Conservation (phyloP, 1,284 basidiomycete species). For the Moesziomyces globuligerus region DNA sequence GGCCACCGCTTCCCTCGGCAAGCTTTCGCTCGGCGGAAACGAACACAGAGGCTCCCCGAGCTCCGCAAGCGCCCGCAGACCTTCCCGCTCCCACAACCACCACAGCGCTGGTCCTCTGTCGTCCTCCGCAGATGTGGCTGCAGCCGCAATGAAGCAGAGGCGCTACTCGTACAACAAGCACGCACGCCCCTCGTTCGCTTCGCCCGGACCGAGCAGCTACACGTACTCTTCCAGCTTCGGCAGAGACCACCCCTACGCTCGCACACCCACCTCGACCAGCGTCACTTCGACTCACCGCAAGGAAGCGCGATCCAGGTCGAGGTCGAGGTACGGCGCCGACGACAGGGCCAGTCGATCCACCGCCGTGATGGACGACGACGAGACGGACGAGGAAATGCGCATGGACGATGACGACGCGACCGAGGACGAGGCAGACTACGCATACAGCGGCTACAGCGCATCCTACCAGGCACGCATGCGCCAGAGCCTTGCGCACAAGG, state of each 20-base stretch:
- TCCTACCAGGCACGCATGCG: conserved; percentile 36
- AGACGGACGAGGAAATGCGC: conserved; percentile 64
- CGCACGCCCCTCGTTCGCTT: conserved; percentile 29
- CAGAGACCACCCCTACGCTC: conserved; percentile 51
- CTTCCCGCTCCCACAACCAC: conserved; percentile 36
- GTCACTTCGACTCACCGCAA: conserved; percentile 26
- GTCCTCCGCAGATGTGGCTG: conserved; percentile 44
- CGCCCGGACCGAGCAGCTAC: conserved; percentile 44
- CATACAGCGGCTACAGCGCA: conserved; percentile 24
- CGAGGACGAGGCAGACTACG: conserved; percentile 57
- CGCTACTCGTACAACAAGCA: conserved; percentile 47
- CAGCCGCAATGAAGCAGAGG: conserved; percentile 51
- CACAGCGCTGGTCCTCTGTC: conserved; percentile 31
- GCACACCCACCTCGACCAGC: conserved; percentile 40
- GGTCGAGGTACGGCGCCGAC: conserved; percentile 24
- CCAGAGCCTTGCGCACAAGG: conserved; percentile 15
- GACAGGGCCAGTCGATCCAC: conserved; percentile 8
- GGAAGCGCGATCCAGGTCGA: conserved; percentile 34
- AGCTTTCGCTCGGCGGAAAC: conserved; percentile 47
- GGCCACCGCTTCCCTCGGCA: conserved; percentile 53
- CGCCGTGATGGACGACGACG: conserved; percentile 56
- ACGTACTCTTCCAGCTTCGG: conserved; percentile 46
- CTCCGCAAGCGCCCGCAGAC: conserved; percentile 20
- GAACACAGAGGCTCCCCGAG: conserved; percentile 35
- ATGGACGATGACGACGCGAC: conserved; percentile 59